phyloP scores from a whole-genome alignment of 2,329 filamentous ascomycete species.

The Alternaria consortialis region DNA sequence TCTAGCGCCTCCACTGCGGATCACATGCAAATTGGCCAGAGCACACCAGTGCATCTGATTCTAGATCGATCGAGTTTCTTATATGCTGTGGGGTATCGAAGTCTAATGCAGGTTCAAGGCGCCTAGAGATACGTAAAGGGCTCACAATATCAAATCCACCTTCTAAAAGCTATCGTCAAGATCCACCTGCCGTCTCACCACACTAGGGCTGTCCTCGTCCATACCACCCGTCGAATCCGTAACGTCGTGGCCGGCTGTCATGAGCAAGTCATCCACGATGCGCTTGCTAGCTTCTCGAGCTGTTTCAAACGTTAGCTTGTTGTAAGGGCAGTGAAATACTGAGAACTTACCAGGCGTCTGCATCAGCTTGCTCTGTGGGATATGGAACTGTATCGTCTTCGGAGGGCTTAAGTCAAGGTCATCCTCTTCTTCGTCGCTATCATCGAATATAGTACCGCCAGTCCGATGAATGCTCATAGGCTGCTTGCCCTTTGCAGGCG shows the following conservation, averaged over 20 bases:
- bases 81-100: slow-evolving; percentile 19
- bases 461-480: slow-evolving; percentile 61
- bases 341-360: slow-evolving; percentile 76
- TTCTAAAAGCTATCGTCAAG: slow-evolving; percentile 59
- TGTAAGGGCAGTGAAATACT: accelerated
- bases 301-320: slow-evolving; percentile 39
- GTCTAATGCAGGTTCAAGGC: not conserved
- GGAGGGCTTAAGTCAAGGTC: slow-evolving; percentile 78
- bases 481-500: slow-evolving; percentile 63
- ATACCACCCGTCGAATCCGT: slow-evolving; percentile 57
- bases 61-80: slow-evolving; percentile 3
- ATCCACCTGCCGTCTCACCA: slow-evolving; percentile 56
- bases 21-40: slow-evolving; percentile 12
- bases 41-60: slow-evolving; percentile 12
- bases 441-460: slow-evolving; percentile 67
- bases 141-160: not conserved
- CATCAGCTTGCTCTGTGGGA: slow-evolving; percentile 78
- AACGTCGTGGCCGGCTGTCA: slow-evolving; percentile 73
- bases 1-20: slow-evolving; percentile 13
- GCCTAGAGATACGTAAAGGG: not conserved
- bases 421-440: slow-evolving; percentile 73
- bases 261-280: slow-evolving; percentile 81
- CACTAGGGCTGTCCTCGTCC: slow-evolving; percentile 59
- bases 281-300: slow-evolving; percentile 81
- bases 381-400: slow-evolving; percentile 88